Evolutionary conservation across 306 rosid species (phyloP), one percentile per base, ranked within the genome.

Genomic region (Luffa aegyptiaca): DNA sequence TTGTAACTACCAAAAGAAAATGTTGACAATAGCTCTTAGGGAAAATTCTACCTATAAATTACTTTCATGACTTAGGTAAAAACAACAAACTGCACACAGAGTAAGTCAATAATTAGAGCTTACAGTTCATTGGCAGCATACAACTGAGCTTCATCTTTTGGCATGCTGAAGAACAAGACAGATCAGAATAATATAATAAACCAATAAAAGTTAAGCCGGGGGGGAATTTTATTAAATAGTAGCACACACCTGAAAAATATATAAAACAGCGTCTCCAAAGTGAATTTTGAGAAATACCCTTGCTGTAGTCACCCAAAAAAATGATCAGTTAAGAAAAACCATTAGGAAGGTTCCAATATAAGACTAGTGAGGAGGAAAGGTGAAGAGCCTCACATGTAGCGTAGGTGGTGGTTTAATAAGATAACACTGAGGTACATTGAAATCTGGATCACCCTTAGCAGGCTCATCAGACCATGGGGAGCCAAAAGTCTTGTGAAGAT

Each of bases 381-480:
- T 39, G 37, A 51, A 62, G 20, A 55, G 18, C 92, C 94, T 88
- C 90, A 90, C 99, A 82, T 90, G 93, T 75, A 96, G 79, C 31
- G 87, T 53, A 80, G 96, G 96, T 12, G 97, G 94, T 71, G 84
- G 94, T 89, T 96, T 92, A n/a, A 92, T 88, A 35, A 81, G 82
- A 70, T 96, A 96, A 84, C 99, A 96, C 71, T 90, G 96, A 0
- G 97, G 99, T 66, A 93, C 92, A 55, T 53, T 85, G 82, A 96
- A 96, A 79, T 91, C 97, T 53, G 99, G 97, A 84, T 96, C 99
- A 44, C 96, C 96, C 88, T 93, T 96, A 51, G 92, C 92, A 10
- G 99, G 93, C 86, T 90, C 99, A 39, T 96, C 98, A 64, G 97
- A 90, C 99, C 99, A 96, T 21, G 99, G 99, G 72, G 99, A 96